Base-by-base conservation (phyloP, 495 filamentous ascomycete species). In the Trypethelium eluteriae region DNA sequence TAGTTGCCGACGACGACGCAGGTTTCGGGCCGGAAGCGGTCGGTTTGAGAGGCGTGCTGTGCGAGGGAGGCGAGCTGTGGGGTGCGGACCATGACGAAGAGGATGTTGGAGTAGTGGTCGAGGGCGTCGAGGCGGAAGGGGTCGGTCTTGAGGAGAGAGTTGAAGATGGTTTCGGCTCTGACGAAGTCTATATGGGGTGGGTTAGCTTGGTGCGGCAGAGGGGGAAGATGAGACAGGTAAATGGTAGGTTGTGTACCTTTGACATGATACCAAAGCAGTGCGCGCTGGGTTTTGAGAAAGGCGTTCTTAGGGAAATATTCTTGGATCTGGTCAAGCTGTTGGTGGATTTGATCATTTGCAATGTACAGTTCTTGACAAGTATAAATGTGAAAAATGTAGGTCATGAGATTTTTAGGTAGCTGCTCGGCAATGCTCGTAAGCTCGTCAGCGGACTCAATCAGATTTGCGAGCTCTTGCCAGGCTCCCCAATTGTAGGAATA, bases 1-100 rank as follows among this genome's bases (percentile, higher is more conserved):
- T 98, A 98, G 75, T 99, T 99, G 1, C 95, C 95, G 11, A 99
- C 88, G 0, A 97, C 92, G 64, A 93, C 95, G 75, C 93, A 97
- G 0, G 95, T 97, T 75, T 99, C 95, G 0, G 95, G 94, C 0
- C 95, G 88, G 78, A 99, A 98, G 74, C 92, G 94, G 76, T 99
- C 95, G 12, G 92, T 92, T 36, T 85, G 84, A 6, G 89, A 91
- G 63, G 93, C 94, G 14, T 96, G 79, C 69, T 96, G 92, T 5
- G 94, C 95, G 25, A 99, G 78, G 70, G 94, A 96, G 1, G 93
- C 92, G 32, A 99, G 81, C 71, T 95, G 93, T 0, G 95, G 91
- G 11, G 92, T 84, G 44, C 85, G 79, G 66, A 86, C 86, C 83
- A 98, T 89, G 38, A 99, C 94, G 72, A 95, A 98, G 39, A 99